Percentiles rank a stretch among this genome's conserved stretches.
Evolutionary conservation across 805 yeast genomes (phyloP).

Genomic region (Tanozyma kutaoensis): DNA sequence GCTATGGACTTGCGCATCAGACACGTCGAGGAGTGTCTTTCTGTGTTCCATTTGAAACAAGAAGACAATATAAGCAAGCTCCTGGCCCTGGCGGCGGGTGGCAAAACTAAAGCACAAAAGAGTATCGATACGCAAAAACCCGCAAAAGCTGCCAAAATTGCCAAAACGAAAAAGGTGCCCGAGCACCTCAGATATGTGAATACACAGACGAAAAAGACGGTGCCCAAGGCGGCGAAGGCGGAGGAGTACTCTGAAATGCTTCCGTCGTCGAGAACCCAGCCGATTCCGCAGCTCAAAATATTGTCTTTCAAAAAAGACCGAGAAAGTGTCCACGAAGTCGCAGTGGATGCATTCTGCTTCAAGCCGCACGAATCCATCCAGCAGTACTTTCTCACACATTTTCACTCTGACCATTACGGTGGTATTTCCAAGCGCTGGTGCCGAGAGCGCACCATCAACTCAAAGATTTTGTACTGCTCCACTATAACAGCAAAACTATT

Average conservation of each 20-base stretch:
- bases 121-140: conserved; percentile 1
- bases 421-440: conserved; percentile 74
- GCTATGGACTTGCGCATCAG: conserved; percentile 28
- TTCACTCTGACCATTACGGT: conserved; percentile 90
- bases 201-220: background rate
- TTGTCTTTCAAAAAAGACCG: conserved; percentile 22
- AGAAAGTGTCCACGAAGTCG: conserved; percentile 20
- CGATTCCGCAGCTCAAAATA: conserved; percentile 43
- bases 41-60: too few relatives aligned
- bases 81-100: too few relatives aligned
- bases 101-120: background rate
- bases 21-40: conserved; percentile 46
- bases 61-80: too few relatives aligned
- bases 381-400: conserved; percentile 63
- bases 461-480: conserved; percentile 63
- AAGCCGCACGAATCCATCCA: conserved; percentile 30
- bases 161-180: background rate
- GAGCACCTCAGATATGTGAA: conserved; percentile 1
- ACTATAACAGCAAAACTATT: conserved; percentile 51
- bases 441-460: conserved; percentile 23
- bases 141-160: conserved; percentile 1
- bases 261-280: conserved; percentile 8
- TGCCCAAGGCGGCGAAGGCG: conserved; percentile 2
- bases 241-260: conserved; percentile 6
- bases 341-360: conserved; percentile 57